These are phyloP conservation scores for Polytrichum formosum DNA, from an alignment of 225 moss, liverwort and hornwort genomes.

Conservation along the genomic window DNA sequence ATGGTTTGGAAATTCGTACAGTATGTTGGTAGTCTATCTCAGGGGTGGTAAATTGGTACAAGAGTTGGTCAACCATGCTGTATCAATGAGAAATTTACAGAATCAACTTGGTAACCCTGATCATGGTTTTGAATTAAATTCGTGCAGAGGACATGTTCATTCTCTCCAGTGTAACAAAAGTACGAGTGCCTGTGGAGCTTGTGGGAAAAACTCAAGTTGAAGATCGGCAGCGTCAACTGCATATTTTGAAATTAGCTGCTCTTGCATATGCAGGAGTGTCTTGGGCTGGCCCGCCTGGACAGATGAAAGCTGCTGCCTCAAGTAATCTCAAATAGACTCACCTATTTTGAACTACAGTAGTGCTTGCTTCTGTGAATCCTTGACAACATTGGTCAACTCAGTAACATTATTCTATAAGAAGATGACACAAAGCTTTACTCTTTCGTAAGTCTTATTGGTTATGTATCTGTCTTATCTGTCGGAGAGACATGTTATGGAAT, in stretches of 20 bases:
- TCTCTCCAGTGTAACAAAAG: slow-evolving; percentile 49
- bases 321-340: slow-evolving; percentile 13
- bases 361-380: not conserved
- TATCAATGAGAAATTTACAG: too few species aligned
- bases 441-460: too few species aligned
- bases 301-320: slow-evolving; percentile 47
- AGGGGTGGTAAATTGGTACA: too few species aligned
- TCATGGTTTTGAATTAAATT: slow-evolving; percentile 6
- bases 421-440: too few species aligned
- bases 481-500: too few species aligned
- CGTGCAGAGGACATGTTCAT: slow-evolving; percentile 60
- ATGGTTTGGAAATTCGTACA: too few species aligned
- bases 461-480: too few species aligned
- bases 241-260: slow-evolving; percentile 45
- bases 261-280: slow-evolving; percentile 57
- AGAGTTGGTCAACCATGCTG: too few species aligned
- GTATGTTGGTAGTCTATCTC: too few species aligned
- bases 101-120: not conserved
- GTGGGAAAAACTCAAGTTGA: slow-evolving; percentile 71
- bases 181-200: slow-evolving; percentile 64
- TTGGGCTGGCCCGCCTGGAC: slow-evolving; percentile 50
- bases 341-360: not conserved
- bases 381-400: too few species aligned
- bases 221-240: slow-evolving; percentile 54
- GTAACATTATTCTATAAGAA: too few species aligned